These are phyloP conservation scores for Stephania yunnanensis DNA, from an alignment of 164 flowering plant genomes.

Conservation along the genomic window DNA sequence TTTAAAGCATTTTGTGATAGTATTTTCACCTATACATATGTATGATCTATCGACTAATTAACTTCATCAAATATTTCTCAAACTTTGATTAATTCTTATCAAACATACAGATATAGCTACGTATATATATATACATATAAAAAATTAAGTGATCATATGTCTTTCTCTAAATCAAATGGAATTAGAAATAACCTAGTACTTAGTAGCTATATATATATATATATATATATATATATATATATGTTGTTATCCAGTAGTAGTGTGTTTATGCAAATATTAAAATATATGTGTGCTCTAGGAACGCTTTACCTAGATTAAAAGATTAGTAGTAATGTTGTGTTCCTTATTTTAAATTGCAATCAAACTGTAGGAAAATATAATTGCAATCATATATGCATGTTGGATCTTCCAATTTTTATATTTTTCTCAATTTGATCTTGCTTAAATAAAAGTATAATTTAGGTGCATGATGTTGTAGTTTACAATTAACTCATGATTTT, in stretches of 20 bases:
- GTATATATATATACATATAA: not conserved
- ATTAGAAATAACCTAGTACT: constrained; percentile 13
- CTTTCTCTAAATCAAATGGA: not conserved
- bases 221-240: not conserved
- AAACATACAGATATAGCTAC: not conserved
- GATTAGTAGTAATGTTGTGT: too few relatives aligned
- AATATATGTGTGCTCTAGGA: not conserved
- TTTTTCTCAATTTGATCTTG: not conserved
- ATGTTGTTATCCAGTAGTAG: not conserved
- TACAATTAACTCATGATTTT: not conserved
- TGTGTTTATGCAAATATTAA: not conserved
- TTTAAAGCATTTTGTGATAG: not conserved
- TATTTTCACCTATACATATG: too few relatives aligned
- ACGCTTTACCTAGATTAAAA: not conserved
- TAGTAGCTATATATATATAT: not conserved
- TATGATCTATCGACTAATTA: too few relatives aligned
- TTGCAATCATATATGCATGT: not conserved
- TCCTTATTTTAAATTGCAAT: not conserved
- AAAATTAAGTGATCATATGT: not conserved
- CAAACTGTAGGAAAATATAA: not conserved
- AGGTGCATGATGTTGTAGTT: not conserved
- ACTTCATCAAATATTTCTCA: too few relatives aligned
- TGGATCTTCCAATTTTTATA: not conserved
- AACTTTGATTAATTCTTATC: too few relatives aligned
- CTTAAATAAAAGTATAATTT: not conserved